Percentiles rank a stretch among this genome's conserved stretches.
Evolutionary conservation across 345 rosid species (phyloP).

Genomic region (Balakata baccata): DNA sequence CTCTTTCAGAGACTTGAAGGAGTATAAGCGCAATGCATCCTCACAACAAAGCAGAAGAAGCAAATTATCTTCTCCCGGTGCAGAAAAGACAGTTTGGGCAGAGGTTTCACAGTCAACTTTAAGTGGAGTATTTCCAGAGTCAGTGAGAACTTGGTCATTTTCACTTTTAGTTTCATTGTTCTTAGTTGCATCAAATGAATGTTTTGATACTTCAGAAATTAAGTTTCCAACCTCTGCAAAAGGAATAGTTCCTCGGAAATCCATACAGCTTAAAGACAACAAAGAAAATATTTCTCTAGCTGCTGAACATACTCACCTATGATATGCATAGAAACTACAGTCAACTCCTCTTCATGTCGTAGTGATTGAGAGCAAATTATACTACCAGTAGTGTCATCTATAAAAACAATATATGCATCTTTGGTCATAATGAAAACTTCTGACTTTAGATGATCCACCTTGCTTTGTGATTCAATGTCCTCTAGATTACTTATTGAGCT

Average conservation of each 20-base stretch:
- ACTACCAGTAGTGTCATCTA: constrained; percentile 57
- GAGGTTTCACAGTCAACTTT: constrained; percentile 34
- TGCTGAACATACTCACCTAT: constrained; percentile 50
- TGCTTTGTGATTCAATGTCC: constrained; percentile 28
- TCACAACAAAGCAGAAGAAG: constrained; percentile 58
- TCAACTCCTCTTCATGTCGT: constrained; percentile 40
- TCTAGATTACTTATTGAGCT: constrained; percentile 28
- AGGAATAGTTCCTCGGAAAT: constrained; percentile 23
- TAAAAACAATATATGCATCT: constrained; percentile 52
- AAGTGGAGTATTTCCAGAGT: constrained; percentile 31
- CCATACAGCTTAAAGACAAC: constrained; percentile 8
- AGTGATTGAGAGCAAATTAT: constrained; percentile 37
- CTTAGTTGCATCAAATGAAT: constrained; percentile 23
- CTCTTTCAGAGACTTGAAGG: constrained; percentile 13
- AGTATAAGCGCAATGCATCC: constrained; percentile 51
- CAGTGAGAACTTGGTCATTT: constrained; percentile 26
- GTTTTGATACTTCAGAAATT: constrained; percentile 32
- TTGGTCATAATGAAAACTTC: constrained; percentile 52
- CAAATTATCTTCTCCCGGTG: constrained; percentile 30
- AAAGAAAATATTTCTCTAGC: constrained; percentile 10
- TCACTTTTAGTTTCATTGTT: constrained; percentile 35
- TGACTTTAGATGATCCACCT: constrained; percentile 34
- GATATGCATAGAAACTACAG: constrained; percentile 55
- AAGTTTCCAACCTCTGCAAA: constrained; percentile 49
- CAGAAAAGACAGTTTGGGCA: constrained; percentile 32